Base-by-base conservation (phyloP, 2,329 filamentous ascomycete species). In the Diaporthe aspalathi region DNA sequence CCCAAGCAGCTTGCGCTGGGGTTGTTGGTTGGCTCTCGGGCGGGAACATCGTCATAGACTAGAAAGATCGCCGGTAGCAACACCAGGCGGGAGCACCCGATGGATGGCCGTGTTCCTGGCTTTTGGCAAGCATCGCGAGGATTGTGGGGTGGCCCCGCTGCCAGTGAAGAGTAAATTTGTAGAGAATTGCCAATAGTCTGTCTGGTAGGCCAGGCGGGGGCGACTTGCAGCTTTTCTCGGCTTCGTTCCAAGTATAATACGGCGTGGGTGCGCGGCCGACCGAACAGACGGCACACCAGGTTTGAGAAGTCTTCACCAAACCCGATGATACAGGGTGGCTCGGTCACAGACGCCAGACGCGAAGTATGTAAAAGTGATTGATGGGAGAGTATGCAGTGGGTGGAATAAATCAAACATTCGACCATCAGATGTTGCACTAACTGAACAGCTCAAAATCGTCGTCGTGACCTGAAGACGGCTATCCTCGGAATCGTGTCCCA, bases 351-450 rank as follows among this genome's bases (percentile, higher is more conserved):
- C 35, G 24, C 8, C 5, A 20, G 17, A 43, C 6, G 35, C 9
- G 5, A 24, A 3, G 24, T n/a, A 29, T 27, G 11, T 40, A 45
- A 45, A 40, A 60, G 3, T 29, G 29, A 20, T 50, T 65, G 60
- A 65, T 50, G 27, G 45, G 60, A 65, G 60, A 65, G 60, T 65
- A 50, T 38, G 38, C 29, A 65, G 27, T 49, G 60, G 60, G n/a
- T 38, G 45, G 45, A 65, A 38, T 67, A 29, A 35, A 56, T 67
- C 68, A 57, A 27, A 50, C 45, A 22, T 66, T 50, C 45, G 56
- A 40, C 38, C 57, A 24, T 70, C 52, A 52, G 56, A 53, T 57
- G 65, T 57, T 56, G 67, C 60, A 70, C 60, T 72, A 56, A 72
- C 47, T 52, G 32, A 68, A 69, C 56, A 69, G 68, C 67, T 67